Base-by-base conservation (phyloP, 441 rosid species). In the Populus trichocarpa region DNA sequence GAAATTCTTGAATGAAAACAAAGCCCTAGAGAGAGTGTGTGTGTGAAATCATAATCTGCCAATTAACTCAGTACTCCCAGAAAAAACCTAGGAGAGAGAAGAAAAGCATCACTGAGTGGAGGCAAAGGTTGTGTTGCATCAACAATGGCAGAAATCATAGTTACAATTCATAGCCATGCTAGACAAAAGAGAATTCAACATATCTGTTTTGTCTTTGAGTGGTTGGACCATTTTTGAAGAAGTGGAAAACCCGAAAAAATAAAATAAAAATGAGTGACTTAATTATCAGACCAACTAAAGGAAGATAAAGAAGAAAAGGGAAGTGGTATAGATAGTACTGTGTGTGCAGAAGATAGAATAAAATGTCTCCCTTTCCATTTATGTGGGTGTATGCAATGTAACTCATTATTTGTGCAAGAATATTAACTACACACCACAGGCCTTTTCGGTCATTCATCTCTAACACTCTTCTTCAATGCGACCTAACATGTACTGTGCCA, bases 321-420 rank as follows among this genome's bases (percentile, higher is more conserved):
- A 26, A 50, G 1, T 25, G 40, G 40, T 10, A 69, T 25, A 23
- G 46, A 57, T 14, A 32, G 65, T 46, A 71, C 67, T 9, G 0
- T 32, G 36, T 38, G 50, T 76, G 73, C 68, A 57, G 74, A 30
- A 73, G 63, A 76, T 2, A 50, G 71, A 75, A 18, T 67, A 59
- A 76, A 76, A 33, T 57, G 79, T 35, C 74, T 36, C 16, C 28
- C 74, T 16, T 40, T 40, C 40, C 35, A 33, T 4, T 12, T 61
- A 64, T 33, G 53, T 20, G 78, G 78, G 7, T 75, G 53, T 75
- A 32, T 75, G 67, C 78, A 75, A 46, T 76, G 73, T 76, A 69
- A 69, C 74, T 76, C 69, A 70, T 76, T 59, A 76, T 53, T 76
- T 76, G 50, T 22, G 59, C 38, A 20, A 10, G 36, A 57, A 57